Evolutionary conservation across 805 yeast species (phyloP).

Genomic region (Lachancea thermotolerans): DNA sequence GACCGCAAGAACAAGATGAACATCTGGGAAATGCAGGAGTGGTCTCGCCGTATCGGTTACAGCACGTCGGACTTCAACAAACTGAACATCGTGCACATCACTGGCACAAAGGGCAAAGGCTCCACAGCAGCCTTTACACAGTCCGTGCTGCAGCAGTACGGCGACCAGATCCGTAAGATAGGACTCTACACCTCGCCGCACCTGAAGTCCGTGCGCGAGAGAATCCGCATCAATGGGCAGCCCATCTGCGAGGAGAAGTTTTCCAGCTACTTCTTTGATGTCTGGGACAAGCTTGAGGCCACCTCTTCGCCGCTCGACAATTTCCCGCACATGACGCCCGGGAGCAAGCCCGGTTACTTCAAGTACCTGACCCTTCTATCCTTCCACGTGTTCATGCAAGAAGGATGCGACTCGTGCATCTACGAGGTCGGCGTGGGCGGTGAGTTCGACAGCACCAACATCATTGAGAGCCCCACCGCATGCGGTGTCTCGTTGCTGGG

Average conservation of each 20-base stretch:
- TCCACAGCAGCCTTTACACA: conserved; percentile 94
- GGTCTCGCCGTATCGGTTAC: conserved; percentile 68
- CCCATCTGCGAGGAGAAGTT: conserved; percentile 79
- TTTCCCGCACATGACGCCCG: conserved; percentile 71
- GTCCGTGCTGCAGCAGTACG: conserved; percentile 66
- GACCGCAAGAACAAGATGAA: conserved; percentile 57
- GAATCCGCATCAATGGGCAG: conserved; percentile 79
- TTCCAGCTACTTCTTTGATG: conserved; percentile 86
- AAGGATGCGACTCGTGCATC: conserved; percentile 88
- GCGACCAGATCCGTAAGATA: conserved; percentile 42
- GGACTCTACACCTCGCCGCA: conserved; percentile 98
- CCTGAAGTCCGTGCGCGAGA: conserved; percentile 83
- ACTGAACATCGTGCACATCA: conserved; percentile 79
- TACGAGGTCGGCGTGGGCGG: conserved; percentile 99
- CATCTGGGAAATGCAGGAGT: conserved; percentile 79
- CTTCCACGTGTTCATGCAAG: conserved; percentile 82
- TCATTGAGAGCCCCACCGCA: conserved; percentile 69
- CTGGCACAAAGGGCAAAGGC: conserved; percentile 98
- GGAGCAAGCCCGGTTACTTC: conserved; percentile 86
- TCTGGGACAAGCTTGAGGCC: conserved; percentile 72
- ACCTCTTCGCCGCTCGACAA: conserved; percentile 46
- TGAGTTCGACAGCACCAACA: conserved; percentile 91
- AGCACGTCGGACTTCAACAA: conserved; percentile 58
- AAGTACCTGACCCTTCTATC: conserved; percentile 83
- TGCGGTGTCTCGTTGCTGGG: conserved; percentile 86